Conservation (phyloP, 805 yeast species). For the Teunomyces gatunensis region DNA sequence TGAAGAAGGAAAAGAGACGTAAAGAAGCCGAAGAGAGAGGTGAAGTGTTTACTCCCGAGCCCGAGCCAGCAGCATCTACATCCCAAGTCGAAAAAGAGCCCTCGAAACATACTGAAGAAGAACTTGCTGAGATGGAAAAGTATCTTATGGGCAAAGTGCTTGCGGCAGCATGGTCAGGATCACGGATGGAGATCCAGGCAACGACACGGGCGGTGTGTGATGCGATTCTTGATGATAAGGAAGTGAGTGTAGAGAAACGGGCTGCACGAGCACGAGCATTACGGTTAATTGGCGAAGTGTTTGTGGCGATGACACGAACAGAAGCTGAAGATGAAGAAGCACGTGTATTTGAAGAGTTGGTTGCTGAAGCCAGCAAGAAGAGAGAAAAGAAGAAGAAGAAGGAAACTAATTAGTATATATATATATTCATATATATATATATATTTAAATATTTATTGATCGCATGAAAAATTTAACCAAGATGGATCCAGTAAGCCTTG, state of each 20-base stretch:
- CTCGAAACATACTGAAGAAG: conserved; percentile 50
- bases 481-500: neutral
- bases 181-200: conserved; percentile 73
- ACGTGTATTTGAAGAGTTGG: conserved; percentile 70
- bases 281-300: conserved; percentile 60
- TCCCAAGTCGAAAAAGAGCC: conserved; percentile 21
- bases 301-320: conserved; percentile 56
- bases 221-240: conserved; percentile 56
- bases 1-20: conserved; percentile 9
- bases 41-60: conserved; percentile 14
- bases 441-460: neutral
- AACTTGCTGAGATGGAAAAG: conserved; percentile 69
- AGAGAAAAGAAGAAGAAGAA: conserved; percentile 31
- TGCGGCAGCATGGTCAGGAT: conserved; percentile 84
- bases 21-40: conserved; percentile 16
- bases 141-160: conserved; percentile 74
- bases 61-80: conserved; percentile 7
- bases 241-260: conserved; percentile 44
- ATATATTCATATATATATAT: neutral
- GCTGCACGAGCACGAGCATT: conserved; percentile 63
- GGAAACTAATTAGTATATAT: neutral
- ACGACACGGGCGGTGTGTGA: conserved; percentile 73
- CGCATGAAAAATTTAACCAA: conserved; percentile 1
- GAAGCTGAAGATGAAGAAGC: conserved; percentile 74
- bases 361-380: conserved; percentile 46